These are phyloP conservation scores for Cutaneotrichosporon curvatum DNA, from an alignment of 1,284 basidiomycete genomes.

Conservation along the genomic window DNA sequence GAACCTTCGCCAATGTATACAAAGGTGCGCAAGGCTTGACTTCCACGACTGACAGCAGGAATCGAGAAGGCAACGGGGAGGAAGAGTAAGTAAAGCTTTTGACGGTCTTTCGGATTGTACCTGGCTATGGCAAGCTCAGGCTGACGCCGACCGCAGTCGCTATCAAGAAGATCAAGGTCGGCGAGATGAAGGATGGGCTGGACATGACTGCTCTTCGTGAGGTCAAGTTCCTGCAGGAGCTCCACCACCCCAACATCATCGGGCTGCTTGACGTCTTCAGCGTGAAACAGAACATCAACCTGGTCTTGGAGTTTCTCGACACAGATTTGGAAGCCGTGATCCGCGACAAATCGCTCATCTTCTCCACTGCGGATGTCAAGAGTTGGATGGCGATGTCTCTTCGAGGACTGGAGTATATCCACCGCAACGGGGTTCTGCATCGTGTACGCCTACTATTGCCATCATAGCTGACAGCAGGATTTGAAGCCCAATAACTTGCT, in stretches of 20 bases:
- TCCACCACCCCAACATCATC: constrained; percentile 92
- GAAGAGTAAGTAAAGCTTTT: constrained; percentile 39
- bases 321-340: constrained; percentile 98
- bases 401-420: constrained; percentile 93
- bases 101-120: not conserved
- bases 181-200: constrained; percentile 93
- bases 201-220: constrained; percentile 99
- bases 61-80: constrained; percentile 35
- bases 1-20: constrained; percentile 96
- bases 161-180: constrained; percentile 97
- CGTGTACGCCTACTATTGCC: constrained; percentile 54
- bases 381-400: constrained; percentile 99
- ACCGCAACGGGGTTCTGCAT: constrained; percentile 87
- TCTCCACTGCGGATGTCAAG: constrained; percentile 93
- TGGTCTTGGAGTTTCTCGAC: constrained; percentile 94
- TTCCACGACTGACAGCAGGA: constrained; percentile 21
- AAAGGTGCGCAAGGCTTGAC: constrained; percentile 54
- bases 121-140: not conserved
- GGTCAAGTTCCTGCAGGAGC: constrained; percentile 91
- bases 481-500: constrained; percentile 98
- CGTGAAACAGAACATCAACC: constrained; percentile 89
- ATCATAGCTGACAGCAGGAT: constrained; percentile 56
- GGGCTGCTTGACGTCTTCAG: constrained; percentile 97
- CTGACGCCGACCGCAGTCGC: constrained; percentile 62
- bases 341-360: constrained; percentile 83